Conservation (phyloP, 805 yeast species). For the Starmerella lactis-condensi region DNA sequence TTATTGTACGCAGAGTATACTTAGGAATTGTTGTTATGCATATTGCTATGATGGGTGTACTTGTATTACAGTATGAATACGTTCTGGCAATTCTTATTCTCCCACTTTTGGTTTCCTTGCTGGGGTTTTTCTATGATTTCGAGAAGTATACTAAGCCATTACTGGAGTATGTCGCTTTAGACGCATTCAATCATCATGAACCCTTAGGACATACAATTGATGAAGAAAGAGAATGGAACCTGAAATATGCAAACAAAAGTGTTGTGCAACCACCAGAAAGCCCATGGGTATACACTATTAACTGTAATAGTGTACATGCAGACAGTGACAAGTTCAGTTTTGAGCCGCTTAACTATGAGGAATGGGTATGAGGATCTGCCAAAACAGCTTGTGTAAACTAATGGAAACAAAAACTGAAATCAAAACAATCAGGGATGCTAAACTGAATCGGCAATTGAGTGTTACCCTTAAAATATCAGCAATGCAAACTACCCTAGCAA, state of each 20-base stretch:
- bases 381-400: neutral
- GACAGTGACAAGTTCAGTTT: conserved; percentile 25
- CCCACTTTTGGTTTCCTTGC: conserved; percentile 58
- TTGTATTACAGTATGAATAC: conserved; percentile 67
- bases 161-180: conserved; percentile 66
- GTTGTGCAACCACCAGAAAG: conserved; percentile 57
- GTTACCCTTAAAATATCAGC: conserved; percentile 43
- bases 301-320: conserved; percentile 33
- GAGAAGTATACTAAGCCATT: conserved; percentile 66
- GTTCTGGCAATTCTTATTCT: conserved; percentile 48
- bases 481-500: conserved; percentile 42
- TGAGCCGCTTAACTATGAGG: conserved; percentile 24
- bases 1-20: conserved; percentile 63
- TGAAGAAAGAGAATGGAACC: conserved; percentile 54
- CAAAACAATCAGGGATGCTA: conserved; percentile 20
- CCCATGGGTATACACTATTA: conserved; percentile 59
- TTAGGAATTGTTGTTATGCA: conserved; percentile 72
- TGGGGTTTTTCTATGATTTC: conserved; percentile 57
- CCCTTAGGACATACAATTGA: too few species aligned
- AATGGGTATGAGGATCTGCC: conserved; percentile 25
- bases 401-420: neutral
- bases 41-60: conserved; percentile 78
- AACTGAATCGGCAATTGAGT: conserved; percentile 21
- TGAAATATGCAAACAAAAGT: conserved; percentile 61
- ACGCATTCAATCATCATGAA: conserved; percentile 32